These are phyloP conservation scores for Gnomoniopsis smithogilvyi DNA, from an alignment of 2,329 filamentous ascomycete species.

Conservation along the genomic window DNA sequence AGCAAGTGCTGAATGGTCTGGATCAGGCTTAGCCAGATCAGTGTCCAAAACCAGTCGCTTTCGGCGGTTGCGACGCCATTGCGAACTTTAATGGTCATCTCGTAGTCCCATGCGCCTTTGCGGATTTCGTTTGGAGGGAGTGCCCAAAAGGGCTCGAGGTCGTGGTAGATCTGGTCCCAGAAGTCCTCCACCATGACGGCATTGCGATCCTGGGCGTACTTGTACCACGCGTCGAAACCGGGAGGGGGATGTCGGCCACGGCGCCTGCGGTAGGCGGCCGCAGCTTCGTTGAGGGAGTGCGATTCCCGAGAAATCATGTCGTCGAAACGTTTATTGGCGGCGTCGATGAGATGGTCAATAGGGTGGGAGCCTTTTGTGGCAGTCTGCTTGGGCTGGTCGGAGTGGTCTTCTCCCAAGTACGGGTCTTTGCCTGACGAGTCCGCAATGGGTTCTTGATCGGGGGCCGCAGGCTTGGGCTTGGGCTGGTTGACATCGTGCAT, in stretches of 20 bases:
- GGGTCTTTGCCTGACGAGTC: neutral
- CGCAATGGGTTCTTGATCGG: slow-evolving; percentile 11
- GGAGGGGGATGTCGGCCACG: slow-evolving; percentile 61
- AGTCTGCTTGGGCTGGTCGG: neutral
- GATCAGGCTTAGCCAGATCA: slow-evolving; percentile 54
- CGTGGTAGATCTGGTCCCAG: slow-evolving; percentile 63
- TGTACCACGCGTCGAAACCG: slow-evolving; percentile 60
- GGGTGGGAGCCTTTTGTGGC: slow-evolving; percentile 34
- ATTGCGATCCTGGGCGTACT: slow-evolving; percentile 47
- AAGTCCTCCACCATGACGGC: slow-evolving; percentile 61
- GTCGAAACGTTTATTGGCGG: slow-evolving; percentile 42
- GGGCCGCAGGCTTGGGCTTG: neutral
- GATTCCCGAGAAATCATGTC: slow-evolving; percentile 42
- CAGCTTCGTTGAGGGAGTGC: slow-evolving; percentile 46
- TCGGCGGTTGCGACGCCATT: slow-evolving; percentile 47
- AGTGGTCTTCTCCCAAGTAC: slow-evolving; percentile 6
- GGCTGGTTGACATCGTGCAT: slow-evolving; percentile 13
- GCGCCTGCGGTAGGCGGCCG: slow-evolving; percentile 51
- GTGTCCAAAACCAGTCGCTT: slow-evolving; percentile 57
- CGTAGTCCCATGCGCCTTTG: slow-evolving; percentile 50
- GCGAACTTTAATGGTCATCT: slow-evolving; percentile 60
- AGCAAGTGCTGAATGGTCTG: slow-evolving; percentile 51
- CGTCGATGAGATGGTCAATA: slow-evolving; percentile 47
- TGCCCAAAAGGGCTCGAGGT: slow-evolving; percentile 60
- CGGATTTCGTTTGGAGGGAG: slow-evolving; percentile 39